Percentiles rank a stretch among this genome's conserved stretches.
Evolutionary conservation across 2,329 filamentous ascomycete genomes (phyloP).

Genomic region (Parascedosporium putredinis): DNA sequence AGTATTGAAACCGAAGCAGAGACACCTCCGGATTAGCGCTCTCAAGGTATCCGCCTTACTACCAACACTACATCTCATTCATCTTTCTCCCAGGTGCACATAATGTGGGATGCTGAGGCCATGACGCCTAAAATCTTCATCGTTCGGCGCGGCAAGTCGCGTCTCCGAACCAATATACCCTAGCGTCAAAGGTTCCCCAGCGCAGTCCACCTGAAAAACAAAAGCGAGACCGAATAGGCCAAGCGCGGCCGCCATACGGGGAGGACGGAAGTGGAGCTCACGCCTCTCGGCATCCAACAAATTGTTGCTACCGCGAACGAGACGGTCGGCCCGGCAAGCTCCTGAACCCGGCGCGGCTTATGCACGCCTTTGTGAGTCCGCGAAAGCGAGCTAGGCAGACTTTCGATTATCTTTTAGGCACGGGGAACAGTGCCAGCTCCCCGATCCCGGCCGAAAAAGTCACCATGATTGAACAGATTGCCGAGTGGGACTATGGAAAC

Average conservation of each 20-base stretch:
- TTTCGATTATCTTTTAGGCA: constrained; percentile 72
- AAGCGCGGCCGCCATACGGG: constrained; percentile 78
- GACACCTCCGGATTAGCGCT: too few species aligned
- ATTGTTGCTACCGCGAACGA: constrained; percentile 69
- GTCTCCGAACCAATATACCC: background rate
- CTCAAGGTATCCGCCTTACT: too few species aligned
- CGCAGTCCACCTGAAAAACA: background rate
- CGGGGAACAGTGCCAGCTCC: constrained; percentile 56
- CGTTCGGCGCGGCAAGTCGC: constrained; percentile 56
- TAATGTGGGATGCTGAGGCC: background rate
- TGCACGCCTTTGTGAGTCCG: constrained; percentile 87
- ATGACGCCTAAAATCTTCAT: constrained; percentile 65
- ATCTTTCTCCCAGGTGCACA: too few species aligned
- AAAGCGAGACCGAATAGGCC: constrained; percentile 85
- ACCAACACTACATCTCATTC: too few species aligned
- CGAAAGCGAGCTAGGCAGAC: constrained; percentile 75
- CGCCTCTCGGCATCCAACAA: constrained; percentile 66
- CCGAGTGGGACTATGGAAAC: constrained; percentile 81
- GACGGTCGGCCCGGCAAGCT: constrained; percentile 74
- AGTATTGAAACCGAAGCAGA: too few species aligned
- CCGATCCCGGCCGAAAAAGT: constrained; percentile 47
- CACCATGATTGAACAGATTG: constrained; percentile 59
- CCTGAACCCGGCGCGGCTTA: constrained; percentile 71
- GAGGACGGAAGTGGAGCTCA: constrained; percentile 73
- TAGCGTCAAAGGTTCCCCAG: background rate